Percentiles rank a stretch among this genome's conserved stretches.
These are phyloP conservation scores for Lodderomyces orthopsilosis DNA, from an alignment of 1,139 yeast genomes.

Conservation along the genomic window DNA sequence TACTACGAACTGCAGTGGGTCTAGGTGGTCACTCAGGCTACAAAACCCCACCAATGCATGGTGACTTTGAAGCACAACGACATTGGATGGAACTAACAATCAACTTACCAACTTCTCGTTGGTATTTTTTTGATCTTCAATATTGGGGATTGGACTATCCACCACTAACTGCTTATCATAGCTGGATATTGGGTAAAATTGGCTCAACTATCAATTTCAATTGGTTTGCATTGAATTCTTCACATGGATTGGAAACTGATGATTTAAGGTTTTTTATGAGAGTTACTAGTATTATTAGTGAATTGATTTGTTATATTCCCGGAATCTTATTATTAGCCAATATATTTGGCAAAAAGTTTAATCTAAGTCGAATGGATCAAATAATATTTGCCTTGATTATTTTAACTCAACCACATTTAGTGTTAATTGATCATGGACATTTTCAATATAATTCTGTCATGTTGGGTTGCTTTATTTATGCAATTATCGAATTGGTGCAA, in stretches of 20 bases:
- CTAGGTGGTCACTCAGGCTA: slow-evolving; percentile 83
- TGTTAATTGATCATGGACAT: slow-evolving; percentile 93
- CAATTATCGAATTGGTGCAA: slow-evolving; percentile 64
- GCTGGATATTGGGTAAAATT: slow-evolving; percentile 72
- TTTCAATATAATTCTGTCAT: slow-evolving; percentile 93
- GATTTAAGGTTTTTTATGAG: slow-evolving; percentile 84
- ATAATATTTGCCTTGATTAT: slow-evolving; percentile 72
- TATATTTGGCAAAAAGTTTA: slow-evolving; percentile 59
- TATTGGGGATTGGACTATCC: slow-evolving; percentile 99
- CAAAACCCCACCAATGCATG: slow-evolving; percentile 71
- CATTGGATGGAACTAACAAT: slow-evolving; percentile 96
- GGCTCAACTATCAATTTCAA: slow-evolving; percentile 59
- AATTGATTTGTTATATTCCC: slow-evolving; percentile 71
- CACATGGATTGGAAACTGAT: slow-evolving; percentile 71
- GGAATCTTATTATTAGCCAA: slow-evolving; percentile 69
- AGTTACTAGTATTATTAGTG: slow-evolving; percentile 71
- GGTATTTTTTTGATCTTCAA: slow-evolving; percentile 87
- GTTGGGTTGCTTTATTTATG: slow-evolving; percentile 77
- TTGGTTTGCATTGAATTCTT: slow-evolving; percentile 74
- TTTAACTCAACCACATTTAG: slow-evolving; percentile 75
- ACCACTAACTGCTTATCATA: slow-evolving; percentile 92
- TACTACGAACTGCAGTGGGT: slow-evolving; percentile 82
- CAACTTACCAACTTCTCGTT: slow-evolving; percentile 65
- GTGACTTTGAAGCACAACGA: slow-evolving; percentile 97
- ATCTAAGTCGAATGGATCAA: slow-evolving; percentile 67